Evolutionary conservation across 805 yeast species (phyloP).

Genomic region (Maudiozyma turicensis): DNA sequence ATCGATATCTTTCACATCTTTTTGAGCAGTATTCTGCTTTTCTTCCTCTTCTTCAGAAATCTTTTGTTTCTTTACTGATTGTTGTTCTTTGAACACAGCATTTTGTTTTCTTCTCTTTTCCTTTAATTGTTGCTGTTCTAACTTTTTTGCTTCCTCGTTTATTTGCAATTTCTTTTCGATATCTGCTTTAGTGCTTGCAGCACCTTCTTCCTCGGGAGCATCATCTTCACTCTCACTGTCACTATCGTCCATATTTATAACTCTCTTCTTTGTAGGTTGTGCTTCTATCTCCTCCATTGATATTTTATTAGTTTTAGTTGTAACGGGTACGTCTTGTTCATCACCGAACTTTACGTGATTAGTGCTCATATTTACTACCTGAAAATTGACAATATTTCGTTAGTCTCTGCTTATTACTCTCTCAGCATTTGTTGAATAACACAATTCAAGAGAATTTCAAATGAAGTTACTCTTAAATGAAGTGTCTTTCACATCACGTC

Average conservation of each 20-base stretch:
- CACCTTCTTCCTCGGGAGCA: slow-evolving; percentile 43
- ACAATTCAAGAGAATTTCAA: too few species aligned
- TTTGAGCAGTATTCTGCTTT: too few species aligned
- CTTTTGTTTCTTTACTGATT: slow-evolving; percentile 21
- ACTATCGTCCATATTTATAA: not conserved
- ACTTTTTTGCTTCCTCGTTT: slow-evolving; percentile 18
- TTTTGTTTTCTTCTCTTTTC: slow-evolving; percentile 29
- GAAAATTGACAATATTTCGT: too few species aligned
- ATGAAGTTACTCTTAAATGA: too few species aligned
- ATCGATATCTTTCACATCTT: not conserved
- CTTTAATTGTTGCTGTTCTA: slow-evolving; percentile 21
- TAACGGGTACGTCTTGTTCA: slow-evolving; percentile 9
- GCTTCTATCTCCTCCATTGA: not conserved
- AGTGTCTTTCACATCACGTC: too few species aligned
- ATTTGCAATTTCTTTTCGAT: slow-evolving; percentile 20
- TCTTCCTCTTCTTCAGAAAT: slow-evolving; percentile 7
- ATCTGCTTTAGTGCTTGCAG: slow-evolving; percentile 20
- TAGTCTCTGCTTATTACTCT: too few species aligned
- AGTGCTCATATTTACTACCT: not conserved
- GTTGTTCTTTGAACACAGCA: slow-evolving; percentile 25
- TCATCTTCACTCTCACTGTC: slow-evolving; percentile 33
- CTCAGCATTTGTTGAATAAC: too few species aligned
- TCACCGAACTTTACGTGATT: slow-evolving; percentile 21
- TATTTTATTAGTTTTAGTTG: slow-evolving; percentile 1
- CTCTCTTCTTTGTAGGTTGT: slow-evolving; percentile 1